Percentiles rank a stretch among this genome's conserved stretches.
phyloP scores from a whole-genome alignment of 495 filamentous ascomycete species.

The Bathelium albidoporum region DNA sequence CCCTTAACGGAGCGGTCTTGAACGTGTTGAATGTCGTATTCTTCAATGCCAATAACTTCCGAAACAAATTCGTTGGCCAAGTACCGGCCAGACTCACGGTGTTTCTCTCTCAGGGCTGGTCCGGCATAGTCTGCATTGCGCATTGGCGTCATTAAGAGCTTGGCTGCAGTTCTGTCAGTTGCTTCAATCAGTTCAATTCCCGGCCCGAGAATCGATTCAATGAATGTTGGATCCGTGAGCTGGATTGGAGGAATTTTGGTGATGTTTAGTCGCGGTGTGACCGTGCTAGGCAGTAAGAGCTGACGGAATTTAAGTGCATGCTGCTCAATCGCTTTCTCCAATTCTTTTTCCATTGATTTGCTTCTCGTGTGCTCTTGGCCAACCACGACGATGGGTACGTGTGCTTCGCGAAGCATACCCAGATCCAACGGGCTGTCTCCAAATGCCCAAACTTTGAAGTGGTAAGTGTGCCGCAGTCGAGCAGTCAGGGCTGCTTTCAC shows the following conservation, averaged over 20 bases:
- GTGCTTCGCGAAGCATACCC: conserved; percentile 44
- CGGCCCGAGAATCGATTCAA: conserved; percentile 28
- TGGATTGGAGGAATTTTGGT: conserved; percentile 37
- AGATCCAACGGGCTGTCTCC: conserved; percentile 55
- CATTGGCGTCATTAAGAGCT: conserved; percentile 49
- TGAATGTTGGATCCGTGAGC: conserved; percentile 30
- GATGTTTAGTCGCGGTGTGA: conserved; percentile 37
- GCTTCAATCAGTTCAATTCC: conserved; percentile 34
- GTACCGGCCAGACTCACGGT: conserved; percentile 44
- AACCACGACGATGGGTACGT: conserved; percentile 50
- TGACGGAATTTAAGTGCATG: conserved; percentile 38
- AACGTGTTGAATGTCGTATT: conserved; percentile 43
- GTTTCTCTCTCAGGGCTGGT: conserved; percentile 40
- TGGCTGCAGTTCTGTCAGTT: conserved; percentile 36
- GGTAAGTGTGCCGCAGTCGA: conserved; percentile 29
- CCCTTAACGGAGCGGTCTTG: conserved; percentile 41
- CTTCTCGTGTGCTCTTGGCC: conserved; percentile 43
- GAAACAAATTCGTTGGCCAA: conserved; percentile 42
- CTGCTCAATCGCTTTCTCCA: conserved; percentile 38
- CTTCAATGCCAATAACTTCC: conserved; percentile 44
- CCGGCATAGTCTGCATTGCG: conserved; percentile 42
- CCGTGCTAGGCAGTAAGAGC: conserved; percentile 35
- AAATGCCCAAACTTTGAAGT: conserved; percentile 46
- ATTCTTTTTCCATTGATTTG: conserved; percentile 43
- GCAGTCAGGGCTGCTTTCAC: conserved; percentile 44